A percentile compares a stretch with the other conserved stretches of the same genome.
These are phyloP conservation scores for Chlorella sp. DNA, from an alignment of 139 green algal genomes.

Conservation along the genomic window DNA sequence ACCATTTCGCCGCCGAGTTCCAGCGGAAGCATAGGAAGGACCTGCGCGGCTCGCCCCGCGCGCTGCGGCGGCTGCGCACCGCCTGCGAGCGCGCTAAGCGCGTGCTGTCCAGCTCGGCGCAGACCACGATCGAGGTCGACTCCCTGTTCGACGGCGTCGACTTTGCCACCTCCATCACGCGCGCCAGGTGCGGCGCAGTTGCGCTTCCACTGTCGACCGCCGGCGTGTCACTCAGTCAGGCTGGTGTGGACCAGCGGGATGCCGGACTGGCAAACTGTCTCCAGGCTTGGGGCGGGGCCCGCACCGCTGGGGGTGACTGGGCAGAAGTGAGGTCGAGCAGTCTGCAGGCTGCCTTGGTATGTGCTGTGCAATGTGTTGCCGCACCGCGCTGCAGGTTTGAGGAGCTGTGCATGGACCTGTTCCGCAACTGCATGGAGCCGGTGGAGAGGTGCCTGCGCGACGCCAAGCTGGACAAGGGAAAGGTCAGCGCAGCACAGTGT, in stretches of 20 bases:
- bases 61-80: constrained; percentile 59
- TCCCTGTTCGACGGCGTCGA: constrained; percentile 92
- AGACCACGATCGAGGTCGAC: constrained; percentile 92
- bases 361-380: not conserved
- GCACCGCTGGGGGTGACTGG: not conserved
- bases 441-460: constrained; percentile 85
- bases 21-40: constrained; percentile 98
- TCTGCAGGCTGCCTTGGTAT: not conserved
- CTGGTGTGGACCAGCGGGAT: too few relatives aligned
- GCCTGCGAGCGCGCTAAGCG: constrained; percentile 77
- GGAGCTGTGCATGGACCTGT: constrained; percentile 93
- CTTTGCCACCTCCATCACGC: constrained; percentile 91
- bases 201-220: too few relatives aligned
- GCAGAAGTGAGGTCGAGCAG: too few relatives aligned
- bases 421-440: constrained; percentile 91
- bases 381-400: constrained; percentile 14
- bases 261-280: too few relatives aligned
- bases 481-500: too few relatives aligned
- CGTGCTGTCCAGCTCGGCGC: constrained; percentile 15
- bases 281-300: not conserved
- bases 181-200: constrained; percentile 63
- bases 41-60: constrained; percentile 45
- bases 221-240: too few relatives aligned
- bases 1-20: constrained; percentile 66
- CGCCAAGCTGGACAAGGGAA: constrained; percentile 76